Conservation (phyloP, 2,329 filamentous ascomycete species). For the Cladosporium sp. region DNA sequence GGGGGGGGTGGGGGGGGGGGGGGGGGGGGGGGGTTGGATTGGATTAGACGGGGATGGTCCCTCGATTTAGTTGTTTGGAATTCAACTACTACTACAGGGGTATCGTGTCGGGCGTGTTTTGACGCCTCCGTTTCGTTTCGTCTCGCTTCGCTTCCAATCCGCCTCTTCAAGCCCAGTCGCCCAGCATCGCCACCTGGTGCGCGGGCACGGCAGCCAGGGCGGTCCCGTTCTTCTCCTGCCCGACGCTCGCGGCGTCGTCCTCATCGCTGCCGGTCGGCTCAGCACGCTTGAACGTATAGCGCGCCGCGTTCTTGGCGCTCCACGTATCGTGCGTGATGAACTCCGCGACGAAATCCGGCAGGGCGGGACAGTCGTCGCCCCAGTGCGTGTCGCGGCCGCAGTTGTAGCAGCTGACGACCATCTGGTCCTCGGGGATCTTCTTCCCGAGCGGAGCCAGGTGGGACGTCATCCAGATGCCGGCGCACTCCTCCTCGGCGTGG, state of each 20-base stretch:
- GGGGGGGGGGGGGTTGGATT: background rate
- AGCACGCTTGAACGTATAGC: background rate
- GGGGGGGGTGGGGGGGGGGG: no score
- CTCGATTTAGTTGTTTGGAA: no score
- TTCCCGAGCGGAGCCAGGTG: background rate
- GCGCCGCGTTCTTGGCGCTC: constrained; percentile 5
- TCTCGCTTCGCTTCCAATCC: no score
- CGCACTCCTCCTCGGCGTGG: constrained; percentile 23
- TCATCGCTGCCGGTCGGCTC: background rate
- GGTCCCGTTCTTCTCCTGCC: background rate
- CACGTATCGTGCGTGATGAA: constrained; percentile 9
- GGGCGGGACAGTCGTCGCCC: constrained; percentile 17
- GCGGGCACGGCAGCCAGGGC: background rate
- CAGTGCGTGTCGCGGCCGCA: constrained; percentile 17
- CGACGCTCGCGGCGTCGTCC: background rate
- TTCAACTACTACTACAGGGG: no score
- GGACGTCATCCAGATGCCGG: constrained; percentile 18
- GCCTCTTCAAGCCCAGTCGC: constrained; percentile 2
- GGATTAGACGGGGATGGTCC: background rate
- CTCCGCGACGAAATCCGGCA: constrained; percentile 12
- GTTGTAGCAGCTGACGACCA: constrained; percentile 18
- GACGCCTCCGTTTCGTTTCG: no score
- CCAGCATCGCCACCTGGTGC: constrained; percentile 8
- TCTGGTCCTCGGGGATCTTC: constrained; percentile 2
- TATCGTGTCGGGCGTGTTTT: no score